Conservation (phyloP, 2,329 filamentous ascomycete genomes). For the Sarocladium brachiariae region DNA sequence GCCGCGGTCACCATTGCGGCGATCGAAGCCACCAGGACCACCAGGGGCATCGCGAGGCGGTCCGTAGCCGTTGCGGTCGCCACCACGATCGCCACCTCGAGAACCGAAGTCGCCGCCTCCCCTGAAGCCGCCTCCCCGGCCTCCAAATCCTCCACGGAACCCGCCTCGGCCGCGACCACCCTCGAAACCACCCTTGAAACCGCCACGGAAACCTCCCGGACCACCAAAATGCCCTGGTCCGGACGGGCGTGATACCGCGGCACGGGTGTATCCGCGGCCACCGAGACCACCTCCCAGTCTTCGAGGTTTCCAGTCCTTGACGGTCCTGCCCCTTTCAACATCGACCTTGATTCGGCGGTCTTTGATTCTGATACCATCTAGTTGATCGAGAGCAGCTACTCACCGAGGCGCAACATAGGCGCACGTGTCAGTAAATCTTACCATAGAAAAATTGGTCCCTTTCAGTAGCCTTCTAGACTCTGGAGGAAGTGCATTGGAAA, state of each 20-base stretch:
- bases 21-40: conserved; percentile 44
- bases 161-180: conserved; percentile 35
- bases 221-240: conserved; percentile 52
- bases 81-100: conserved; percentile 27
- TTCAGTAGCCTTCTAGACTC: conserved; percentile 14
- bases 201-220: conserved; percentile 41
- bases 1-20: conserved; percentile 31
- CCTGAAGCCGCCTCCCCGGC: conserved; percentile 49
- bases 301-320: conserved; percentile 87
- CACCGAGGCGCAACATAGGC: conserved; percentile 48
- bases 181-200: conserved; percentile 36
- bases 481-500: conserved; percentile 18
- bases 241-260: conserved; percentile 63
- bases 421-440: conserved; percentile 64
- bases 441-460: conserved; percentile 27
- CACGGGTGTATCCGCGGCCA: conserved; percentile 87
- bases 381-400: conserved; percentile 81
- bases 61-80: conserved; percentile 41
- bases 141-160: conserved; percentile 42
- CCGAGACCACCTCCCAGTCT: conserved; percentile 89
- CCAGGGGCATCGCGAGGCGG: conserved; percentile 54
- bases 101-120: conserved; percentile 32
- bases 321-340: conserved; percentile 90
- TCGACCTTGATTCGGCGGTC: conserved; percentile 90
- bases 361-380: conserved; percentile 86